Base-by-base conservation (phyloP, 495 filamentous ascomycete species). In the Poronia punctata region DNA sequence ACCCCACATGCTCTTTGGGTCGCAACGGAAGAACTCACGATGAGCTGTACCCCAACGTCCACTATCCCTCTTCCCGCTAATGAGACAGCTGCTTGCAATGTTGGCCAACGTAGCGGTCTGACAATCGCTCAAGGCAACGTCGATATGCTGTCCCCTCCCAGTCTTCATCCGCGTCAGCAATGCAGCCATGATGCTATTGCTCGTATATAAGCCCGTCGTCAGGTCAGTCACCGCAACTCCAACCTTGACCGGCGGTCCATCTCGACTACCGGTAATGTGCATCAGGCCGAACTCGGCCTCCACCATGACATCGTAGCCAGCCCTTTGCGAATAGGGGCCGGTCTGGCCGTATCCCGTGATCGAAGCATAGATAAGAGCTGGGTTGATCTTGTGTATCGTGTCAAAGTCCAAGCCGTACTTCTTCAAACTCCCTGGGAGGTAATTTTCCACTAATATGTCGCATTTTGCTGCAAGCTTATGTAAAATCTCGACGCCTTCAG, bases 251-350 rank as follows among this genome's bases (percentile, higher is more conserved):
- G 93, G 93, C 2, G 88, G 84, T 0, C 92, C 87, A 41, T 94
- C 86, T 49, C 86, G 67, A 28, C 72, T 70, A 8, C 92, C 92
- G 0, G 92, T 98, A 39, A 98, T 97, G 58, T 98, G 93, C 92
- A 98, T 98, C 40, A 98, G 56, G 4, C 92, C 92, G 69, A 98
- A 87, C 61, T 97, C 92, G 28, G 90, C 93, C 63, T 98, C 92
- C 0, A 98, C 93, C 88, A 98, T 97, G 42, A 98, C 93, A 62
- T 98, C 92, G 67, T 98, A 98, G 8, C 92, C 92, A 7, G 92
- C 88, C 5, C 93, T 76, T 32, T 80, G 76, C 12, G 82, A 81
- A 60, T 95, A 95, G 0, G 93, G 93, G 0, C 92, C 92, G 2
- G 85, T 95, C 60, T 98, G 92, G 3, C 92, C 92, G 41, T 78